Evolutionary conservation across 2,329 filamentous ascomycete species (phyloP).

Genomic region (Leptographium procerum): DNA sequence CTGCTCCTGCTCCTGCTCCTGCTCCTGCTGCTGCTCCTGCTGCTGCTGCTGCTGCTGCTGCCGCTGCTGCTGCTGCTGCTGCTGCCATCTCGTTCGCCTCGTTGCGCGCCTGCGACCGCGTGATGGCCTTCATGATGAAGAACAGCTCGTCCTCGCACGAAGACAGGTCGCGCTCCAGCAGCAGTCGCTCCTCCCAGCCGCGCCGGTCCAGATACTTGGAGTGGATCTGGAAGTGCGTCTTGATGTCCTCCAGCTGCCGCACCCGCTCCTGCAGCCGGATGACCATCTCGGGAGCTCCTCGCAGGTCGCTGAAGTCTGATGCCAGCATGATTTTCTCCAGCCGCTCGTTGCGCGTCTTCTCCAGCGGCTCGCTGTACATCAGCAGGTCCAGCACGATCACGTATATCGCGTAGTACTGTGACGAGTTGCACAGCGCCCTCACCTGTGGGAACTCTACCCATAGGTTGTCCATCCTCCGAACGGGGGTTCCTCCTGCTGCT

Average conservation of each 20-base stretch:
- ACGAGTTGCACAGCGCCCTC: constrained; percentile 89
- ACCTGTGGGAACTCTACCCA: constrained; percentile 95
- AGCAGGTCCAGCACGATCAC: constrained; percentile 94
- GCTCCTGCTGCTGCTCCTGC: neutral
- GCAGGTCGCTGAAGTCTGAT: constrained; percentile 94
- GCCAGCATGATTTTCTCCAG: constrained; percentile 98
- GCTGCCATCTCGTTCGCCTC: constrained; percentile 37
- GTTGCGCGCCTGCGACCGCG: constrained; percentile 80
- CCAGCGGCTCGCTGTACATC: constrained; percentile 89
- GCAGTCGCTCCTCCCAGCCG: constrained; percentile 81
- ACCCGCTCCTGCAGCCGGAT: constrained; percentile 85
- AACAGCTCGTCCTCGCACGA: constrained; percentile 94
- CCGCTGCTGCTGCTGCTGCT: neutral
- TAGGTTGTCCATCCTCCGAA: constrained; percentile 76
- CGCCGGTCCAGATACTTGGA: constrained; percentile 74
- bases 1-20: neutral
- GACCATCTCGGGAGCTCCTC: constrained; percentile 88
- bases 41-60: neutral
- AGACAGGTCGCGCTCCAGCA: constrained; percentile 80
- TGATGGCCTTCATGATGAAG: constrained; percentile 99
- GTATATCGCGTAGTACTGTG: constrained; percentile 96
- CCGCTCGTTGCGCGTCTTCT: constrained; percentile 92
- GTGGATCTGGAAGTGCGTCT: constrained; percentile 89
- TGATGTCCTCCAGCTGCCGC: constrained; percentile 89
- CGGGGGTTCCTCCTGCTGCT: neutral